Evolutionary conservation across 139 green algal genomes (phyloP), one percentile per base, ranked within the genome.

Genomic region (Ettlia oleoabundans): DNA sequence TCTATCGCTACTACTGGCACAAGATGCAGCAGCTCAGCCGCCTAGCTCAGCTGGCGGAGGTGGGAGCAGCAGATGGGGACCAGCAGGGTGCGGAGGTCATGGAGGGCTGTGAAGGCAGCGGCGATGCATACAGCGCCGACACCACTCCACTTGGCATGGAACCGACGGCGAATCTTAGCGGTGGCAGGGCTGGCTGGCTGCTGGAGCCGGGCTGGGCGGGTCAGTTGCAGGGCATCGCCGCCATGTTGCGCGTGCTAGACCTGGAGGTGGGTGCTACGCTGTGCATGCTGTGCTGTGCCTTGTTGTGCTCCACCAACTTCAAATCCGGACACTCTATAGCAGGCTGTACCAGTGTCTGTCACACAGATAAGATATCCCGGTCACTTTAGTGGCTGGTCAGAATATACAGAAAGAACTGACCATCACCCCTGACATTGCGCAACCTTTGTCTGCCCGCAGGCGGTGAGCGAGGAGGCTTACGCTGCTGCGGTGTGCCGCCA

Each of bases 391-490:
- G n/a, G n/a, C n/a, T n/a, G n/a, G n/a, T n/a, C n/a, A n/a, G n/a
- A n/a, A n/a, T n/a, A n/a, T n/a, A n/a, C n/a, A n/a, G n/a, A n/a
- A n/a, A n/a, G n/a, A n/a, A n/a, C 24, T 76, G 7, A 52, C 21
- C 6, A 18, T 30, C 18, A 9, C 9, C 1, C 1, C 47, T 1
- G 21, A 13, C 22, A 8, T 32, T 79, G 72, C 52, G 2, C 32
- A 8, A 4, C 18, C 47, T 3, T 19, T 30, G 22, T 15, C 47
- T 42, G 5, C 40, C 26, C 63, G 37, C 76, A 89, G 81, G 78
- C 73, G 15, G 76, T 85, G 22, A 82, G 76, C 37, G 88, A 94
- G 82, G 89, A 92, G 80, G 89, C 91, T 32, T 90, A 82, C 62
- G 82, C 85, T 26, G 81, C 70, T 24, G 88, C 85, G 10, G 85